These are phyloP conservation scores for Gynostemma pentaphyllum DNA, from an alignment of 306 rosid species.

Conservation along the genomic window DNA sequence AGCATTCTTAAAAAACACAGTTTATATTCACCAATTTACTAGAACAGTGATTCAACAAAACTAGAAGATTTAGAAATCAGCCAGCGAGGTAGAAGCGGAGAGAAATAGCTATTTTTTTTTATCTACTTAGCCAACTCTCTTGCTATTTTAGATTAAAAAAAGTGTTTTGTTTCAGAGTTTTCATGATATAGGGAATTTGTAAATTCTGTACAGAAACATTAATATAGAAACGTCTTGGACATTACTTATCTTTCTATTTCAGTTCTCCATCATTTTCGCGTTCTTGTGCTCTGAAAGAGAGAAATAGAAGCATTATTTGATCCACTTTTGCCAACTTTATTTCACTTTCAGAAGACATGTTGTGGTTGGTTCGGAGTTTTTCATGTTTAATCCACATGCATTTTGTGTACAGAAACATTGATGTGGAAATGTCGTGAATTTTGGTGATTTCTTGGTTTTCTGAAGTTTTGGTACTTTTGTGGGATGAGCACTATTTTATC, in stretches of 20 bases:
- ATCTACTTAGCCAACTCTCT: background rate
- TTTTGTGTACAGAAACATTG: constrained; percentile 7
- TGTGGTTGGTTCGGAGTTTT: background rate
- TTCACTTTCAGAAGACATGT: background rate
- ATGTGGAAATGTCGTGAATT: background rate
- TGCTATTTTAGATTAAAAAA: background rate
- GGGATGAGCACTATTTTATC: background rate
- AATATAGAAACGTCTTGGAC: background rate
- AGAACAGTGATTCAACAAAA: background rate
- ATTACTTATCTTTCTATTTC: background rate
- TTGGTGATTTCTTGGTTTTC: background rate
- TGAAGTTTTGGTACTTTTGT: background rate
- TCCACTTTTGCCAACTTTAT: background rate
- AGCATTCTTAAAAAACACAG: background rate
- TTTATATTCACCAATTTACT: background rate
- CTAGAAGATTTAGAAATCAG: background rate
- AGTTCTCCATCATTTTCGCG: background rate
- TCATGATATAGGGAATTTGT: background rate
- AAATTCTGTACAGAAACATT: background rate
- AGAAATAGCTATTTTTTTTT: background rate
- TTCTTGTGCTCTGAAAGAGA: background rate
- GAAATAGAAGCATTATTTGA: background rate
- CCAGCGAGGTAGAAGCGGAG: background rate
- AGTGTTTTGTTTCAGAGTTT: background rate
- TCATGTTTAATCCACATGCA: background rate